phyloP scores from a whole-genome alignment of 2,329 filamentous ascomycete genomes.

The Ascochyta pisi region DNA sequence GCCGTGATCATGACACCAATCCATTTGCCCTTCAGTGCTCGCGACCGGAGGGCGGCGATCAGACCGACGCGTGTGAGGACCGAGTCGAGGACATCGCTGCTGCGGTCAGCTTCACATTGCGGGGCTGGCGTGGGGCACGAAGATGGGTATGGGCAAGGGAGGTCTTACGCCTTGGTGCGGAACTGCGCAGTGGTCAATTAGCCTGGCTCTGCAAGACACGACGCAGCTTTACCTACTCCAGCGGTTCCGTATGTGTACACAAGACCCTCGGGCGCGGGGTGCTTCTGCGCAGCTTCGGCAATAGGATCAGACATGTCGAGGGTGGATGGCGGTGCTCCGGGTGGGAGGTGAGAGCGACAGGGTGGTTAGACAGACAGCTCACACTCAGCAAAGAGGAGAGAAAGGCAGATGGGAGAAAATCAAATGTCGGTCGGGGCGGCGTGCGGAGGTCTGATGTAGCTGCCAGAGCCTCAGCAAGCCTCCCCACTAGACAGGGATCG shows the following conservation, averaged over 20 bases:
- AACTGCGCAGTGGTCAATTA: conserved; percentile 56
- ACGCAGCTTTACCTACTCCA: conserved; percentile 54
- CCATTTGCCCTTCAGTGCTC: conserved; percentile 85
- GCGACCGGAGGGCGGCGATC: conserved; percentile 84
- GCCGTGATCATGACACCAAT: conserved; percentile 85
- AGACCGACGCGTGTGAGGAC: conserved; percentile 93
- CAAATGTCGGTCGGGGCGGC: not conserved
- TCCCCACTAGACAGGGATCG: conserved; percentile 12
- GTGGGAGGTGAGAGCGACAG: not conserved
- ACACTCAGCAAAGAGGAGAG: conserved; percentile 15
- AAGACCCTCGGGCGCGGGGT: conserved; percentile 47
- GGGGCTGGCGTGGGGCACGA: not conserved
- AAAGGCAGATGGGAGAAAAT: conserved; percentile 1
- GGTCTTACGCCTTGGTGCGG: conserved; percentile 71
- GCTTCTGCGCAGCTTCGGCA: conserved; percentile 41
- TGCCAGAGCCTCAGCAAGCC: conserved; percentile 12
- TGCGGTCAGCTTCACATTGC: conserved; percentile 42
- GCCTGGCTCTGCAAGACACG: not conserved
- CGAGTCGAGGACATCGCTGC: conserved; percentile 80
- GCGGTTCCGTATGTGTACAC: conserved; percentile 52
- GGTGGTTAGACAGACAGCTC: conserved; percentile 4
- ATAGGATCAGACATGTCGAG: conserved; percentile 42
- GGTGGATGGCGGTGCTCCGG: not conserved
- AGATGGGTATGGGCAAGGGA: not conserved
- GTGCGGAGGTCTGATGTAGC: conserved; percentile 14